Evolutionary conservation across 2,329 filamentous ascomycete species (phyloP).

Genomic region (Mycogone perniciosa): DNA sequence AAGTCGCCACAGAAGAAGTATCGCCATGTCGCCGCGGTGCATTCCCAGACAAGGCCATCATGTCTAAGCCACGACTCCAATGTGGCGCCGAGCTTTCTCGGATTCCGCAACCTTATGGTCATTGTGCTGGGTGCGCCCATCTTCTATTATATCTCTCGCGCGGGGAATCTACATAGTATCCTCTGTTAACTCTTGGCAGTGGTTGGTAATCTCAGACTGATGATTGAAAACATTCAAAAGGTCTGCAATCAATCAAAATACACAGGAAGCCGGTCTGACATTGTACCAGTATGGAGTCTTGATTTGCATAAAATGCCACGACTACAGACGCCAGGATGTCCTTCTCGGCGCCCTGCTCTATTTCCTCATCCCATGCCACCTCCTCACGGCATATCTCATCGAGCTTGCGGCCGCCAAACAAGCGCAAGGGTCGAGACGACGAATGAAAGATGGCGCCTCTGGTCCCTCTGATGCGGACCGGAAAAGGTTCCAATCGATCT

Average conservation of each 20-base stretch:
- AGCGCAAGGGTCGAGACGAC: constrained; percentile 61
- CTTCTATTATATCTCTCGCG: neutral
- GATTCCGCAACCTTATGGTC: constrained; percentile 94
- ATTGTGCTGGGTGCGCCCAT: constrained; percentile 67
- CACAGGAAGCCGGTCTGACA: neutral
- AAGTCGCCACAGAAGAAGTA: constrained; percentile 55
- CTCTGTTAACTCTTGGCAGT: constrained; percentile 44
- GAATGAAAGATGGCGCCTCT: constrained; percentile 42
- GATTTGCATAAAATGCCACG: constrained; percentile 85
- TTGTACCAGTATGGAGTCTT: constrained; percentile 75
- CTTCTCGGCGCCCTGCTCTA: constrained; percentile 72
- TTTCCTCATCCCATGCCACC: constrained; percentile 80
- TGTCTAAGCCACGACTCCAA: constrained; percentile 79
- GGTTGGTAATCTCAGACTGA: constrained; percentile 84
- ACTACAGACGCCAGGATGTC: constrained; percentile 74
- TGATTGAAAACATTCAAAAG: constrained; percentile 97
- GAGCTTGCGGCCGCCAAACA: constrained; percentile 77
- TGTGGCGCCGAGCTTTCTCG: constrained; percentile 74
- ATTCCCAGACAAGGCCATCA: constrained; percentile 65
- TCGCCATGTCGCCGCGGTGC: constrained; percentile 84
- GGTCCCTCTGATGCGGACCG: constrained; percentile 51
- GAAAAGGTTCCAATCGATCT: constrained; percentile 64
- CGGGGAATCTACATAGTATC: neutral
- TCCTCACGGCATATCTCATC: constrained; percentile 85
- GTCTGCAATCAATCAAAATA: constrained; percentile 33